phyloP scores from a whole-genome alignment of 495 filamentous ascomycete genomes.

The Trichoderma virens region DNA sequence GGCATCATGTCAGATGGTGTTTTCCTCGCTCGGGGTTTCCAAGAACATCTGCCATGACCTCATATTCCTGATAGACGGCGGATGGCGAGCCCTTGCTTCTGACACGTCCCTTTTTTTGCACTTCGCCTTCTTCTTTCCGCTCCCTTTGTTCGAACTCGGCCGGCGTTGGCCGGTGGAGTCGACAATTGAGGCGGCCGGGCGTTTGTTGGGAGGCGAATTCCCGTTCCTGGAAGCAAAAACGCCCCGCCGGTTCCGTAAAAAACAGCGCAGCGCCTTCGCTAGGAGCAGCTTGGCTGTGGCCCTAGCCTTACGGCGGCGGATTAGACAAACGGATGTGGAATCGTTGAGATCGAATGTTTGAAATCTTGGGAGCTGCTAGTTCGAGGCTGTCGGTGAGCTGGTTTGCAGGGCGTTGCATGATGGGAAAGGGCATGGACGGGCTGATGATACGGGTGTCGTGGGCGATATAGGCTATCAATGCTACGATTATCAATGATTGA shows the following conservation, averaged over 20 bases:
- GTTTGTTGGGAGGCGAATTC: slow-evolving; percentile 1
- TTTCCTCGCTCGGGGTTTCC: neutral
- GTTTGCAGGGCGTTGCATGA: too few relatives aligned
- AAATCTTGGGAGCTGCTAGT: too few relatives aligned
- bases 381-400: neutral
- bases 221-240: neutral
- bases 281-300: neutral
- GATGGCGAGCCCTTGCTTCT: neutral
- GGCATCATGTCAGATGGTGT: neutral
- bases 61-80: neutral
- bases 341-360: too few relatives aligned
- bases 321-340: too few relatives aligned
- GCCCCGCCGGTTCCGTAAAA: neutral
- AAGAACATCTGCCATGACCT: neutral
- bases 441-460: too few relatives aligned
- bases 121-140: neutral
- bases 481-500: too few relatives aligned
- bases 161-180: neutral
- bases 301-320: slow-evolving; percentile 1
- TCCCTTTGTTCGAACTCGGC: neutral
- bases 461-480: too few relatives aligned
- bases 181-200: neutral
- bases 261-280: neutral
- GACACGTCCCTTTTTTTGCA: neutral
- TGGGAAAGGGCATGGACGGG: too few relatives aligned